Evolutionary conservation across 75 land plant genomes (phyloP).

Genomic region (Chamaecyparis obtusa): DNA sequence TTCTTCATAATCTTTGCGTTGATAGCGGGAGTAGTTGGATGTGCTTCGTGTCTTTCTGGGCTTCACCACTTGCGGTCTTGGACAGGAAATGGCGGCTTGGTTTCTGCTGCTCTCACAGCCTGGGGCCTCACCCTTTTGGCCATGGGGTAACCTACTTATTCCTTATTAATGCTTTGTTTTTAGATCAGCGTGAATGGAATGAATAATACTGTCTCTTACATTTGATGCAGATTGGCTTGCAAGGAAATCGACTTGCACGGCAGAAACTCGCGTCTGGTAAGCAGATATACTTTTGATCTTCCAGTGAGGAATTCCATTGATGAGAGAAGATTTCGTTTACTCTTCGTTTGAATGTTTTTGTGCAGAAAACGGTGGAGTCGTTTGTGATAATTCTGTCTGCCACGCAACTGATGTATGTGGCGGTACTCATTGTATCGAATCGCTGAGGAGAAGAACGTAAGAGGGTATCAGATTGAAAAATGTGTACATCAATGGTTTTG

Average conservation of each 20-base stretch:
- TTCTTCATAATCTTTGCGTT: conserved; percentile 62
- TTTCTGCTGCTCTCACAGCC: conserved; percentile 61
- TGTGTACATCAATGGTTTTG: too few species aligned
- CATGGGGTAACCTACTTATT: conserved; percentile 50
- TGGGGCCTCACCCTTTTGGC: conserved; percentile 81
- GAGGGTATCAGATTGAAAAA: too few species aligned
- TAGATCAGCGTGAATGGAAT: too few species aligned
- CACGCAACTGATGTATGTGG: conserved; percentile 61
- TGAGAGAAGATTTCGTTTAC: background rate
- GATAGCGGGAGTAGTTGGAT: conserved; percentile 76
- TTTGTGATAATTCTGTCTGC: conserved; percentile 62
- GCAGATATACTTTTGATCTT: background rate
- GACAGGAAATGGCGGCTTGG: conserved; percentile 48
- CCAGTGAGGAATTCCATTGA: background rate
- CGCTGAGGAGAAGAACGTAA: background rate
- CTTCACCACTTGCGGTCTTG: conserved; percentile 52
- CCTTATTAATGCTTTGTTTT: too few species aligned
- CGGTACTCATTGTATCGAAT: conserved; percentile 28
- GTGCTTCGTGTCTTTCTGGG: conserved; percentile 56
- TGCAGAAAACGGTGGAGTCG: conserved; percentile 80
- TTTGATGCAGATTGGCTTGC: conserved; percentile 66
- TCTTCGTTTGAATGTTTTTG: background rate
- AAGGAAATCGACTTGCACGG: conserved; percentile 57
- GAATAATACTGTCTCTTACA: background rate
- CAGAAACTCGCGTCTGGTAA: conserved; percentile 67